phyloP scores from a whole-genome alignment of 2,329 filamentous ascomycete genomes.

The Diaporthe amygdali region DNA sequence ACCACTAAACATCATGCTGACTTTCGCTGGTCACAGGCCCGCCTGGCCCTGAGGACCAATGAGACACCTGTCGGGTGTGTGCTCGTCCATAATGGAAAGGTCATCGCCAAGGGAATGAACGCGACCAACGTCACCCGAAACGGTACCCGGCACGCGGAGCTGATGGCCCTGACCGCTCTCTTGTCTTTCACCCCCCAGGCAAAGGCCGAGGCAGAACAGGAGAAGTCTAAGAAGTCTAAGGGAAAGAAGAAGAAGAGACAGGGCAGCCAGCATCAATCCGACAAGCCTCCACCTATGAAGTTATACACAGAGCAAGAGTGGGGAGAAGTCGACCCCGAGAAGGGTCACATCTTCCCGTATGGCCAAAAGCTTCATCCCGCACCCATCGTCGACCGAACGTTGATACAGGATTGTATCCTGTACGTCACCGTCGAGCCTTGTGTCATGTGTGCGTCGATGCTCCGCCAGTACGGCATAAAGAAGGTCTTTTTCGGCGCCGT shows the following conservation, averaged over 20 bases:
- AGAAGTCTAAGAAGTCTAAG: constrained; percentile 25
- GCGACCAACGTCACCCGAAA: constrained; percentile 91
- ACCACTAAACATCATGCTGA: constrained; percentile 21
- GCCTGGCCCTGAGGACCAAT: constrained; percentile 81
- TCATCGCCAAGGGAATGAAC: constrained; percentile 94
- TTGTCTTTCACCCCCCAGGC: constrained; percentile 46
- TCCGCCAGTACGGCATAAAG: constrained; percentile 86
- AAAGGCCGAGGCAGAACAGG: constrained; percentile 37
- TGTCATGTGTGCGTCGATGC: constrained; percentile 95
- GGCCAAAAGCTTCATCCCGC: constrained; percentile 62
- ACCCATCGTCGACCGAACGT: constrained; percentile 65
- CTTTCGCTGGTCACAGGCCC: constrained; percentile 61
- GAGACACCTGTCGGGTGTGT: constrained; percentile 98
- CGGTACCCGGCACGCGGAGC: constrained; percentile 94
- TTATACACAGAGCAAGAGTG: constrained; percentile 45
- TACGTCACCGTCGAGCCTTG: constrained; percentile 99
- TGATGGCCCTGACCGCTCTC: constrained; percentile 76
- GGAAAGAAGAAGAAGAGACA: constrained; percentile 16
- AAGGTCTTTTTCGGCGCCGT: constrained; percentile 94
- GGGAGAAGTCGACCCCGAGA: constrained; percentile 58
- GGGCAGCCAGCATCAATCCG: constrained; percentile 32
- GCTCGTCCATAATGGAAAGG: constrained; percentile 77
- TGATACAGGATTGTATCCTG: constrained; percentile 75
- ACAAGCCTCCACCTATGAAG: not conserved
- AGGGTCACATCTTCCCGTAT: constrained; percentile 65